A percentile compares a stretch with the other conserved stretches of the same genome.
Evolutionary conservation across 768 basidiomycete genomes (phyloP).

Genomic region (Calocybe indica): DNA sequence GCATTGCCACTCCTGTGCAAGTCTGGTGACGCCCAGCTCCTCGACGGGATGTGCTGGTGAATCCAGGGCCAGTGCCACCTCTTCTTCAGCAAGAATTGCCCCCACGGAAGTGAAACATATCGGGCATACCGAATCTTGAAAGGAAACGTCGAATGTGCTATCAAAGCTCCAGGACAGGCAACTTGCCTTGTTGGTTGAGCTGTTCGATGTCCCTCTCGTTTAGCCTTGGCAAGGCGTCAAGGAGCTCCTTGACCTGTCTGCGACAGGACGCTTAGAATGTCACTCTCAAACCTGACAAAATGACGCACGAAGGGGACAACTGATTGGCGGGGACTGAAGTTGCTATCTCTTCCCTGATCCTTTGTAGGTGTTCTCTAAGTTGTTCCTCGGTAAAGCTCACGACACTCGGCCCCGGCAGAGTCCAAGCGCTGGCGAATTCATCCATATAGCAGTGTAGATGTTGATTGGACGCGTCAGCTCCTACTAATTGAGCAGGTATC

Average conservation of each 20-base stretch:
- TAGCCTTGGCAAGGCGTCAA: conserved; percentile 41
- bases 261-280: not conserved
- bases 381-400: not conserved
- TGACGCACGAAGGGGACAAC: conserved; percentile 12
- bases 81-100: conserved; percentile 70
- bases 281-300: not conserved
- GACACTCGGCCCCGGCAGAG: not conserved
- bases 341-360: conserved; percentile 10
- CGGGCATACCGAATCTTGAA: conserved; percentile 62
- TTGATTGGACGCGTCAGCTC: too few species aligned
- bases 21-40: conserved; percentile 61
- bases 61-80: conserved; percentile 69
- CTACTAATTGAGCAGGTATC: too few species aligned
- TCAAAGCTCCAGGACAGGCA: not conserved
- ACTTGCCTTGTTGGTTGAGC: conserved; percentile 41
- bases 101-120: conserved; percentile 69
- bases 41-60: conserved; percentile 71
- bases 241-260: conserved; percentile 35
- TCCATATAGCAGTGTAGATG: conserved; percentile 4
- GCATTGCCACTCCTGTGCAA: conserved; percentile 46
- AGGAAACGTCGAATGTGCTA: not conserved
- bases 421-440: conserved; percentile 7
- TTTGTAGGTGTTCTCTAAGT: conserved; percentile 7
- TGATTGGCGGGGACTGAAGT: conserved; percentile 7
- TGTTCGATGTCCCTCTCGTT: conserved; percentile 43